phyloP scores from a whole-genome alignment of 495 filamentous ascomycete species.

The Evansstolkia leycettana region DNA sequence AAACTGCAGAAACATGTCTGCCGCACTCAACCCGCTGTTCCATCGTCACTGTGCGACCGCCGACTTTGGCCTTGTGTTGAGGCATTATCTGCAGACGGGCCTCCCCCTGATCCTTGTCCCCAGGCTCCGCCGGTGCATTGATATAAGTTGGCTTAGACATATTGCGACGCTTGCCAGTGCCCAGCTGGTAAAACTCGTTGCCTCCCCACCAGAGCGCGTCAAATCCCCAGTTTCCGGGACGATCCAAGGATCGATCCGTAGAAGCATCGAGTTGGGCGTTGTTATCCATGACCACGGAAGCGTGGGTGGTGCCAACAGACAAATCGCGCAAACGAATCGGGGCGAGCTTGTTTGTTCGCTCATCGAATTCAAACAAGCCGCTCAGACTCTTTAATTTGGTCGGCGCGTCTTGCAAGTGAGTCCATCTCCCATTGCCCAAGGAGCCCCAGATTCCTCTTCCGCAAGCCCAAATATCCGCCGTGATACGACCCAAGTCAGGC shows the following conservation, averaged over 20 bases:
- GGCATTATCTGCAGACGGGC: slow-evolving; percentile 84
- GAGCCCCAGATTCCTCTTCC: slow-evolving; percentile 75
- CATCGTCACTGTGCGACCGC: slow-evolving; percentile 53
- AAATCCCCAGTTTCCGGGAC: slow-evolving; percentile 59
- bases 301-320: slow-evolving; percentile 67
- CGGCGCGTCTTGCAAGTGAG: slow-evolving; percentile 67
- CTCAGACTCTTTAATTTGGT: slow-evolving; percentile 77
- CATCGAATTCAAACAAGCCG: slow-evolving; percentile 75
- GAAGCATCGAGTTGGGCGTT: slow-evolving; percentile 46
- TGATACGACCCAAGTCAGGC: slow-evolving; percentile 38
- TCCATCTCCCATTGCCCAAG: slow-evolving; percentile 82
- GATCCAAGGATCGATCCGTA: slow-evolving; percentile 28
- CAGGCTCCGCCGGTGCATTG: slow-evolving; percentile 48
- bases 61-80: slow-evolving; percentile 51
- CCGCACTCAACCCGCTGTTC: slow-evolving; percentile 90
- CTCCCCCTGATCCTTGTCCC: slow-evolving; percentile 41
- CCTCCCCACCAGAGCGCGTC: slow-evolving; percentile 90
- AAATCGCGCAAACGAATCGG: slow-evolving; percentile 69
- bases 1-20: slow-evolving; percentile 71
- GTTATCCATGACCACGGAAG: slow-evolving; percentile 70
- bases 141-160: slow-evolving; percentile 62
- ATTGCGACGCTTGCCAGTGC: slow-evolving; percentile 82
- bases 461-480: slow-evolving; percentile 72
- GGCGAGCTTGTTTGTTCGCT: slow-evolving; percentile 45
- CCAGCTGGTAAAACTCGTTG: slow-evolving; percentile 87